Percentiles rank a stretch among this genome's conserved stretches.
Conservation (phyloP, 345 rosid species). For the Salix arbutifolia region DNA sequence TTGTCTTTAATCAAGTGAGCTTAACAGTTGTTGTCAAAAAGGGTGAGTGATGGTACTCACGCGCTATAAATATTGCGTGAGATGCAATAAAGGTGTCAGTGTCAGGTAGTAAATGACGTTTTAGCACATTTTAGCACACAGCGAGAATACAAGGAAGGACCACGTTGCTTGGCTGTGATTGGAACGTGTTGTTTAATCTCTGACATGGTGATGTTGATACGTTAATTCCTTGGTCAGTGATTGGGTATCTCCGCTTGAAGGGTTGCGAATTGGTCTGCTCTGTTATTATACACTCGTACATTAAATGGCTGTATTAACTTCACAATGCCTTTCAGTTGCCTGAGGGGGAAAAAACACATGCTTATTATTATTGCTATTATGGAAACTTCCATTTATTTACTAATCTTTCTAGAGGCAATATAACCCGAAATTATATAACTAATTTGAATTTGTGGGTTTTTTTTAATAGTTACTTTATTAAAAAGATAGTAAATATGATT, state of each 20-base stretch:
- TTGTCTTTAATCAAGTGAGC: slow-evolving; percentile 16
- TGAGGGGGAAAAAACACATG: too few relatives aligned
- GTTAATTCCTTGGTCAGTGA: slow-evolving; percentile 29
- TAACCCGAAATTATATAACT: too few relatives aligned
- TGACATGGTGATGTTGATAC: slow-evolving; percentile 17
- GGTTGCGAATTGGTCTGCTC: slow-evolving; percentile 7
- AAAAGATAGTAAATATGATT: too few relatives aligned
- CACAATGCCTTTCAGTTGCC: too few relatives aligned
- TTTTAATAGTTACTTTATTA: too few relatives aligned
- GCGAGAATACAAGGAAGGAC: neutral
- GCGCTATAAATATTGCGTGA: slow-evolving; percentile 19
- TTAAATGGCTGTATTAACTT: slow-evolving; percentile 3
- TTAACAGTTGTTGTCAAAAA: slow-evolving; percentile 27
- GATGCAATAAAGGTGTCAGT: neutral
- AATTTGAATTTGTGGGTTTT: too few relatives aligned
- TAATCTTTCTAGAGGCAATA: too few relatives aligned
- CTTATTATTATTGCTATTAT: too few relatives aligned
- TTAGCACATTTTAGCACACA: slow-evolving; percentile 4
- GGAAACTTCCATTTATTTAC: too few relatives aligned
- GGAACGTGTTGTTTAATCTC: slow-evolving; percentile 14
- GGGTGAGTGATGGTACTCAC: slow-evolving; percentile 10
- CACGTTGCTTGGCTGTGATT: slow-evolving; percentile 10
- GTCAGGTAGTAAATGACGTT: slow-evolving; percentile 14
- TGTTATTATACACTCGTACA: neutral
- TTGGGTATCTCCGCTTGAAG: slow-evolving; percentile 30